Base-by-base conservation (phyloP, 805 yeast genomes). In the Suhomyces tanzawaensis region DNA sequence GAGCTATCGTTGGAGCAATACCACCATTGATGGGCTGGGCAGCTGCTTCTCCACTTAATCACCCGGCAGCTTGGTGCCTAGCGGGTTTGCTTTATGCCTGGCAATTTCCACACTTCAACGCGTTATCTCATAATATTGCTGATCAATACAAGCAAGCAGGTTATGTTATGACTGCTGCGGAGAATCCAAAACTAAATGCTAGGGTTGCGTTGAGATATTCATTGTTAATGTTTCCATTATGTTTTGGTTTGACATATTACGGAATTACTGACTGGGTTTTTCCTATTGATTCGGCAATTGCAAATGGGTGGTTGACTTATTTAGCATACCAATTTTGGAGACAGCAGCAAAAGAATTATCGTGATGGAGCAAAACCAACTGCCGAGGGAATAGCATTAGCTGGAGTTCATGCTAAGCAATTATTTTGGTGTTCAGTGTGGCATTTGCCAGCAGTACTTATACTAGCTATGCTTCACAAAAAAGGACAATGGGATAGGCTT, bases 21-120 rank as follows among this genome's bases (percentile, higher is more conserved):
- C 99, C 99, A 0, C 99, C 99, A 15, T 72, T 93, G 35, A 93
- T 93, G 99, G 99, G 99, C 2, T 93, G 99, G 99, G 96, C 96
- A 2, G 72, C 73, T 1, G 85, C 96, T 9, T 79, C 87, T 3
- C 77, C 89, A 1, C 63, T 90, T 25, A 48, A 74, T 3, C 86
- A 88, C 46, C 96, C 98, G 0, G 97, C 93, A 6, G 95, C 95
- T 3, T 91, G 98, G 98, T 80, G 90, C 55, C 67, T 93, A 17
- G 97, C 97, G 1, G 87, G 84, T 0, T 65, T 93, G 36, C 66
- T 93, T 27, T 93, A 85, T 56, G 96, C 97, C 5, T 93, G 99
- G 99, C 99, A 93, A 62, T 93, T 93, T 61, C 99, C 99, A 2
- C 99, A 93, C 60, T 93, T 93, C 69, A 93, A 91, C 64, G 78